A percentile compares a stretch with the other conserved stretches of the same genome.
These are phyloP conservation scores for Anacardium occidentale DNA, from an alignment of 345 rosid genomes.

Conservation along the genomic window DNA sequence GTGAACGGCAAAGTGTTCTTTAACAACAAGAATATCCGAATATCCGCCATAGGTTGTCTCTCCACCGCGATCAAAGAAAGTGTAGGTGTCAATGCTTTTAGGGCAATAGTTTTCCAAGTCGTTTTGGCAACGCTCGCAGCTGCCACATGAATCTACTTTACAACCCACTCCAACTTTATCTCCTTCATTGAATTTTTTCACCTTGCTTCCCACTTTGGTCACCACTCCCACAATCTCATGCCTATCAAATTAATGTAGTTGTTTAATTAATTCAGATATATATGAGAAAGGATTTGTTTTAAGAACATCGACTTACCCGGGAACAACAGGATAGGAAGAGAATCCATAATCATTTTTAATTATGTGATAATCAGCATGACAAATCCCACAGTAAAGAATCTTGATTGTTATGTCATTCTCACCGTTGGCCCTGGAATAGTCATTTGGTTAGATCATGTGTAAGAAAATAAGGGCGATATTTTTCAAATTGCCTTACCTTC, in stretches of 20 bases:
- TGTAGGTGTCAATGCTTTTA: conserved; percentile 11
- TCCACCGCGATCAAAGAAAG: conserved; percentile 5
- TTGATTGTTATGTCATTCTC: background rate
- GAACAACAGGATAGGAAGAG: background rate
- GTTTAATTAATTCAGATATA: too few relatives aligned
- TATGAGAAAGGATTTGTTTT: too few relatives aligned
- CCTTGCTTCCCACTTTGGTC: conserved; percentile 21
- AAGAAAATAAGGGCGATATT: background rate
- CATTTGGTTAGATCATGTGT: too few relatives aligned
- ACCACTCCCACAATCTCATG: conserved; percentile 28
- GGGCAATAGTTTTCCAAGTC: conserved; percentile 25
- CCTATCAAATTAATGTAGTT: background rate
- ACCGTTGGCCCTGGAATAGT: background rate
- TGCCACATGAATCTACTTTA: conserved; percentile 18
- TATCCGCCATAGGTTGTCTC: conserved; percentile 16
- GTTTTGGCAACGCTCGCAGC: conserved; percentile 17
- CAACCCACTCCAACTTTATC: conserved; percentile 24
- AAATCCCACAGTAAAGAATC: conserved; percentile 9
- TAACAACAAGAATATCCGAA: conserved; percentile 19
- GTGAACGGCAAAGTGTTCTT: conserved; percentile 6
- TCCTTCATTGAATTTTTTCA: conserved; percentile 24
- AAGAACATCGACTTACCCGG: background rate
- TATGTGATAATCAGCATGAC: background rate
- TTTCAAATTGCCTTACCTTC: conserved; percentile 15
- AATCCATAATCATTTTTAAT: background rate